phyloP scores from a whole-genome alignment of 192 early-diverging fungal species.

The Podila epigama region DNA sequence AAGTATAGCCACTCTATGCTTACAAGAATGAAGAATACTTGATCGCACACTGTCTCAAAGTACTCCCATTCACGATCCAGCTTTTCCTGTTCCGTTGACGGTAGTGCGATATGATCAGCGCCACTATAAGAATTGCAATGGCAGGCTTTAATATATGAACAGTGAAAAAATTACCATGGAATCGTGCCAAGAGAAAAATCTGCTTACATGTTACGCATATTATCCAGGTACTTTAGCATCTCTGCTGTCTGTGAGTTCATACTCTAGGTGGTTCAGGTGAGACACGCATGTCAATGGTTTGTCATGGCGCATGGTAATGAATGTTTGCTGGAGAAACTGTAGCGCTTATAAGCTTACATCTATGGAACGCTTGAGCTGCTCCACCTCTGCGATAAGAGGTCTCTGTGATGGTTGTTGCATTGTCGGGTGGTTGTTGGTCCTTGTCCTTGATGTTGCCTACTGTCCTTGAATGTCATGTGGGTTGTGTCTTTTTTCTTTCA shows the following conservation, averaged over 20 bases:
- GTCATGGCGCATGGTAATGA: background rate
- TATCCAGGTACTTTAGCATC: conserved; percentile 37
- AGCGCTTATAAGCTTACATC: too few relatives aligned
- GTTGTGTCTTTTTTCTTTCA: too few relatives aligned
- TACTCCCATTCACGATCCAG: conserved; percentile 48
- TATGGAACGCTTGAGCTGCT: conserved; percentile 31
- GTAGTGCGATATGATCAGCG: conserved; percentile 34
- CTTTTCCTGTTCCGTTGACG: conserved; percentile 45
- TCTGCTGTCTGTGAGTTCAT: conserved; percentile 47
- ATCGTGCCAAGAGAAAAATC: background rate
- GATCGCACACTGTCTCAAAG: conserved; percentile 49
- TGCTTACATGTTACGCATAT: conserved; percentile 31
- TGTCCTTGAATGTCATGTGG: background rate
- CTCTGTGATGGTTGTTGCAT: conserved; percentile 14
- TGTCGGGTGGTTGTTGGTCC: background rate
- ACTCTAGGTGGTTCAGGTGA: conserved; percentile 9
- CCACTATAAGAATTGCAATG: conserved; percentile 8
- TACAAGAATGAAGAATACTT: conserved; percentile 43
- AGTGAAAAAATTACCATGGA: too few relatives aligned
- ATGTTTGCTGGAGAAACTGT: background rate
- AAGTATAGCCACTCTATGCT: background rate
- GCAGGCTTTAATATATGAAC: too few relatives aligned
- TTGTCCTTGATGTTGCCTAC: background rate
- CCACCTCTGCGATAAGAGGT: conserved; percentile 34
- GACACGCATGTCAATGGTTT: too few relatives aligned